Base-by-base conservation (phyloP, 768 basidiomycete genomes). In the Boletus barrowsii region DNA sequence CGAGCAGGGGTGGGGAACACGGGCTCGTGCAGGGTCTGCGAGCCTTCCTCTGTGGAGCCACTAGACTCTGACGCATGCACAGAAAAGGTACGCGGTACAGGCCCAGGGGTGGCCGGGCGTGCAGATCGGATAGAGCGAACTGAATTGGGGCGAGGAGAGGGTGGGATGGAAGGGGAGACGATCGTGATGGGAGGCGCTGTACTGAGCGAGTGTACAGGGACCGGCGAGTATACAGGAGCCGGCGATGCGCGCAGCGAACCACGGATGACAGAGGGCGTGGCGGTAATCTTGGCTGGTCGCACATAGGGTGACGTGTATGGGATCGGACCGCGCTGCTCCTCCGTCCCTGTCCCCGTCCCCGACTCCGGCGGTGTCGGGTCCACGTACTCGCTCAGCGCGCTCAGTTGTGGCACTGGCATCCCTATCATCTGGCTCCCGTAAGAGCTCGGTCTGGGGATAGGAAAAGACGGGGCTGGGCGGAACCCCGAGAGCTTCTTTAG, bases 401-500 rank as follows among this genome's bases (percentile, higher is more conserved):
- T 51, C 10, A 18, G 30, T 2, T 9, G 22, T 0, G 57, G 57
- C 3, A 8, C 36, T 7, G 56, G 61, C 49, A 51, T 35, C 42
- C 39, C 48, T 44, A 46, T n/a, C 13, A 43, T 60, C 46, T 45
- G 46, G 26, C 35, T 37, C 17, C 9, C 50, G 30, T 54, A 51
- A 7, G 53, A 52, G 10, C 47, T 40, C 5, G 37, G 8, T 30
- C 49, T 36, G 2, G 50, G 35, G n/a, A 47, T 10, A 40, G 32
- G 41, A 10, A 48, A 53, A 51, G 56, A 45, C 24, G 52, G 57
- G n/a, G 49, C 10, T 20, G 39, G 51, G 15, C 52, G 41, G 53
- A 62, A 55, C 37, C 60, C 60, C 43, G 67, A 61, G 22, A 66
- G 58, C 47, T 67, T 70, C 56, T 67, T 72, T 9, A 76, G 50